These are phyloP conservation scores for Septoria petroselini DNA, from an alignment of 2,329 filamentous ascomycete genomes.

Conservation along the genomic window DNA sequence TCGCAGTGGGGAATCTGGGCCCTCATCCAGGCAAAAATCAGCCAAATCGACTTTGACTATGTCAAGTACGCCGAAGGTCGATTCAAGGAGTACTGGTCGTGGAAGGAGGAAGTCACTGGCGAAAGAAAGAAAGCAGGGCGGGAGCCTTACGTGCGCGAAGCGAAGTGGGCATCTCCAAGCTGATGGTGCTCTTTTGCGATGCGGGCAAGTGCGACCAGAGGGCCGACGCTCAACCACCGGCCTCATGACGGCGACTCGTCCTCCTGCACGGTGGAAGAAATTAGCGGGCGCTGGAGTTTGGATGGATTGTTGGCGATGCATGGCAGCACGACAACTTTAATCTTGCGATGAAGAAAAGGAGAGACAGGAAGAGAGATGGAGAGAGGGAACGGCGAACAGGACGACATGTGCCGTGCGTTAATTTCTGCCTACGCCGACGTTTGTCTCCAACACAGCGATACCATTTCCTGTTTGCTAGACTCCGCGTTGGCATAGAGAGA, in stretches of 20 bases:
- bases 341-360: too few species aligned
- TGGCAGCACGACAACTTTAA: too few species aligned
- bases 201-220: background rate
- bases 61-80: constrained; percentile 82
- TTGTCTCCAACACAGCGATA: too few species aligned
- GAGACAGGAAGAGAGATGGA: too few species aligned
- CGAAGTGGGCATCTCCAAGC: constrained; percentile 58
- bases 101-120: constrained; percentile 73
- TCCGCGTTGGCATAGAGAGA: too few species aligned
- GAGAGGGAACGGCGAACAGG: too few species aligned
- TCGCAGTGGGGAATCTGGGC: constrained; percentile 89
- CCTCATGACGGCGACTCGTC: constrained; percentile 1
- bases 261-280: background rate
- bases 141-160: constrained; percentile 71
- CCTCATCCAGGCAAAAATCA: constrained; percentile 89
- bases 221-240: constrained; percentile 21
- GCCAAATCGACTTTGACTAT: constrained; percentile 95
- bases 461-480: too few species aligned
- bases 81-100: constrained; percentile 88
- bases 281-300: background rate
- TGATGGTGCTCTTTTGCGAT: constrained; percentile 7
- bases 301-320: too few species aligned
- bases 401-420: too few species aligned
- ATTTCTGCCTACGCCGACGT: too few species aligned
- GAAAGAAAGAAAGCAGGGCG: constrained; percentile 52